A percentile compares a stretch with the other conserved stretches of the same genome.
Evolutionary conservation across 371 early-diverging fungal species (phyloP).

Genomic region (Circinella minor): DNA sequence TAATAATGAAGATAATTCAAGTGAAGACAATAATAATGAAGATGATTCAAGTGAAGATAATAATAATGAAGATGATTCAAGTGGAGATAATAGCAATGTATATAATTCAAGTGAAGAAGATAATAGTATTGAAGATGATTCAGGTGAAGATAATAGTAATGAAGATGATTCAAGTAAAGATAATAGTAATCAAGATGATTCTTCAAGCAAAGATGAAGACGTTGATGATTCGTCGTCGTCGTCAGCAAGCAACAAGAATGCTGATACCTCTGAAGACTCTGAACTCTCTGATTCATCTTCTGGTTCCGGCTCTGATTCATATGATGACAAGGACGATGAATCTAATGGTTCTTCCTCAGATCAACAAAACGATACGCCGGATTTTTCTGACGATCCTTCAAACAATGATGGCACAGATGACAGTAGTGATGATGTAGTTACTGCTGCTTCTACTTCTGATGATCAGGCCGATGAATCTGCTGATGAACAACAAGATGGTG

Average conservation of each 20-base stretch:
- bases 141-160: neutral
- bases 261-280: neutral
- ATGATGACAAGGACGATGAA: neutral
- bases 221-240: neutral
- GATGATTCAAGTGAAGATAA: neutral
- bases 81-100: neutral
- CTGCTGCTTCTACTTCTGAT: neutral
- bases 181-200: neutral
- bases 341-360: neutral
- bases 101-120: neutral
- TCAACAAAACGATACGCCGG: neutral
- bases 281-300: neutral
- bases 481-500: constrained; percentile 2
- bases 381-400: neutral
- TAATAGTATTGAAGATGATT: neutral
- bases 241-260: too few species aligned
- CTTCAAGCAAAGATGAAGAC: neutral
- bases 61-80: neutral
- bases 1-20: neutral
- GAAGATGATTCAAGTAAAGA: neutral
- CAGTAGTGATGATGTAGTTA: neutral
- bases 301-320: neutral
- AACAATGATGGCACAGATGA: neutral
- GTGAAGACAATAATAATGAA: neutral
- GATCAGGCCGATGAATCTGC: neutral